Base-by-base conservation (phyloP, 2,329 filamentous ascomycete genomes). In the Knoxdaviesia capensis region DNA sequence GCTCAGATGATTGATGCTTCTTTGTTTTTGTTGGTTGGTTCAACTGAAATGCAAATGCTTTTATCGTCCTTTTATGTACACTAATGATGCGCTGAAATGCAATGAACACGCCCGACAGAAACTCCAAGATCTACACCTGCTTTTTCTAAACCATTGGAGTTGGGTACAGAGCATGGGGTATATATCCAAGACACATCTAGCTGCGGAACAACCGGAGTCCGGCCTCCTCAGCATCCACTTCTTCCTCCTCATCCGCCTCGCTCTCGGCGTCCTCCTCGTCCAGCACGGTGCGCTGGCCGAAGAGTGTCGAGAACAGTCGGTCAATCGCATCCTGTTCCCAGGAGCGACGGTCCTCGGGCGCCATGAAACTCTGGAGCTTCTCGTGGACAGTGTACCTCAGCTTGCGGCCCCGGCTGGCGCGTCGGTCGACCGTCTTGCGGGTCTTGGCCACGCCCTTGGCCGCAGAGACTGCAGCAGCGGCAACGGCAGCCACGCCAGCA, bases 331-430 rank as follows among this genome's bases (percentile, higher is more conserved):
- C 70, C 49, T 80, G 75, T 47, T 83, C 81, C 90, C 90, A 98
- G 10, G 58, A 60, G 4, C 80, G 69, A 42, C 83, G 68, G 55
- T 93, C 82, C 56, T 94, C 85, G 0, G 86, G 78, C 7, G 87
- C 87, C 86, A 94, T 94, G 55, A 96, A 96, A 58, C 94, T 94
- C 62, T 94, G 84, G 53, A 98, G 60, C 65, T 96, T 96, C 64
- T 96, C 88, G 55, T 96, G 87, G 38, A 94, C 85, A 10, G 83
- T 90, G 60, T 88, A 98, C 35, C 85, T 71, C 69, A 98, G 73
- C 64, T 94, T 94, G 40, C 90, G 69, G 5, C 90, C 90, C 61
- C 96, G 96, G 56, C 84, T 93, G 1, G 90, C 90, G 56, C 87
- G 90, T 20, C 87, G 87, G 57, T 98, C 90, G 5, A 96, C 82